Base-by-base conservation (phyloP, 2,329 filamentous ascomycete species). In the Xylariaceae sp. region DNA sequence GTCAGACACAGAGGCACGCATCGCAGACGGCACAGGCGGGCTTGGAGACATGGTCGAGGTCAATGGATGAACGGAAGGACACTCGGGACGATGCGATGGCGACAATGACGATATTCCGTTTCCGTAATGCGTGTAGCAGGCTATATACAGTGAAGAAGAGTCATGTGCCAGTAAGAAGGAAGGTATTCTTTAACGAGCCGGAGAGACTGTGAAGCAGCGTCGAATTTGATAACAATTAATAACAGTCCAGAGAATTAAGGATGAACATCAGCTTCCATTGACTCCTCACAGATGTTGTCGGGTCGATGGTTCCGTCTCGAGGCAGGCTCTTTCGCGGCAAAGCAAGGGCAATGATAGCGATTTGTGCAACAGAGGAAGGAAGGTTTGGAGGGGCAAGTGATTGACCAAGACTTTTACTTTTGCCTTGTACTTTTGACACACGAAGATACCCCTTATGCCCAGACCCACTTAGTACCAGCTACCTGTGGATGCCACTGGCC, bases 1-100 rank as follows among this genome's bases (percentile, higher is more conserved):
- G 56, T 57, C 54, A 18, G 48, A 50, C 18, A 41, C 54, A 7
- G 60, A 57, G 13, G 44, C 18, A 18, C 47, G 56, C 55, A 57
- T 60, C 50, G 45, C 53, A 9, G 57, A 55, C 23, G 51, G 15
- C 35, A 55, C 49, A 53, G n/a, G 34, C 39, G 34, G 52, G 13
- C 47, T 44, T n/a, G 47, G 47, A 52, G 35, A 41, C 30, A 41
- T 52, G 13, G 30, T 18, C 15, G 8, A 10, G 23, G 23, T 30
- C 23, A 30, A 30, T 30, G 23, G 23, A 30, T 30, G 23, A 30
- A 30, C 23, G 23, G 23, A 30, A 4, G 23, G 23, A 5, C 23
- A 30, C 30, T 11, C 5, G 47, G 47, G 17, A 49, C 11, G 23
- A 2, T 23, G 10, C 23, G 5, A 30, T 30, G 17, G 34, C 23